Conservation (phyloP, 768 basidiomycete species). For the Daedaleopsis nitida region DNA sequence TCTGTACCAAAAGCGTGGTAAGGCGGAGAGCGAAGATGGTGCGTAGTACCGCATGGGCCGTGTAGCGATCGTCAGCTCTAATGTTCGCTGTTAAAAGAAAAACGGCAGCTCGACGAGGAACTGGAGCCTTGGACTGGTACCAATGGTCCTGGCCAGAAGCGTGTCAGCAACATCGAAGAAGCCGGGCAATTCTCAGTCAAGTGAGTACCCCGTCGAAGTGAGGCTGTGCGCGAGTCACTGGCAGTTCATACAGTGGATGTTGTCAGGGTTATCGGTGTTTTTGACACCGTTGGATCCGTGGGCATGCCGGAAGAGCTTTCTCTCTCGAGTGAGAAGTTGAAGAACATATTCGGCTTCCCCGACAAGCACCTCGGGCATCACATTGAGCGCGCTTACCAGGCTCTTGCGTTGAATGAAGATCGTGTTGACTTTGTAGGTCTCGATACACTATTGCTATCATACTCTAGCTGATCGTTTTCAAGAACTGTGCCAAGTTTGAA, state of each 20-base stretch:
- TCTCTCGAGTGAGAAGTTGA: slow-evolving; percentile 43
- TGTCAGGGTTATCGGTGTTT: slow-evolving; percentile 67
- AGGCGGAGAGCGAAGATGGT: slow-evolving; percentile 50
- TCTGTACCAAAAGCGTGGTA: slow-evolving; percentile 62
- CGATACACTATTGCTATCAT: neutral
- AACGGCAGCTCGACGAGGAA: slow-evolving; percentile 38
- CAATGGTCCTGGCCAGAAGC: slow-evolving; percentile 52
- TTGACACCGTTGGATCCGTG: slow-evolving; percentile 76
- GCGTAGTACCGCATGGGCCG: neutral
- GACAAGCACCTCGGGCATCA: slow-evolving; percentile 63
- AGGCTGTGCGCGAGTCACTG: too few species aligned
- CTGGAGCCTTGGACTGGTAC: slow-evolving; percentile 58
- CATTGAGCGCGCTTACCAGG: slow-evolving; percentile 66
- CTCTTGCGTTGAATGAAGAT: slow-evolving; percentile 68
- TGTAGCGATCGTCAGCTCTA: neutral
- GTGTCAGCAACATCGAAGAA: slow-evolving; percentile 44
- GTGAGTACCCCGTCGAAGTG: slow-evolving; percentile 33
- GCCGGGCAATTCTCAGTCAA: slow-evolving; percentile 59
- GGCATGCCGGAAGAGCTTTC: slow-evolving; percentile 70
- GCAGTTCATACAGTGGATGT: slow-evolving; percentile 13
- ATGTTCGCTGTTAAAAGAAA: slow-evolving; percentile 29
- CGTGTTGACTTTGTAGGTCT: slow-evolving; percentile 66
- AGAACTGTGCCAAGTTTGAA: slow-evolving; percentile 66
- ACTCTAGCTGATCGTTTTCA: neutral
- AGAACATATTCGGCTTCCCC: slow-evolving; percentile 64